Evolutionary conservation across 331 rosid species (phyloP).

Genomic region (Dryas integrifolia): DNA sequence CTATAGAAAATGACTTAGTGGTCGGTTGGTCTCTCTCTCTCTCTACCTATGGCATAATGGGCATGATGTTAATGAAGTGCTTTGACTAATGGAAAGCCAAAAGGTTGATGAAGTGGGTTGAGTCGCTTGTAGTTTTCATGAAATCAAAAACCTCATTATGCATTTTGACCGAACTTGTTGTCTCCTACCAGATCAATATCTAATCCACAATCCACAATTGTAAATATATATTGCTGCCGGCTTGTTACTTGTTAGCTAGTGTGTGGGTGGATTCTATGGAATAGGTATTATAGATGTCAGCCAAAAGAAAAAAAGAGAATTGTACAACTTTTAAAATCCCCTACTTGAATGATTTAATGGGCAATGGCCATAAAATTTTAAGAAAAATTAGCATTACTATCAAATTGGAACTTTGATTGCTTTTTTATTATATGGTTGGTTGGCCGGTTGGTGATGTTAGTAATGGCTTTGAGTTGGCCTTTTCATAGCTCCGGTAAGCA

Average conservation of each 20-base stretch:
- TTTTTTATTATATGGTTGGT: too few species aligned
- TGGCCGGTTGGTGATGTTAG: too few species aligned
- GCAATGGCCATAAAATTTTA: too few species aligned
- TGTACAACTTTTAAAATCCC: neutral
- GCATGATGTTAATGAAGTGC: neutral
- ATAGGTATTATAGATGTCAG: neutral
- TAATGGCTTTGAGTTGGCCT: too few species aligned
- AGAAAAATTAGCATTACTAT: too few species aligned
- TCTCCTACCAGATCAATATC: constrained; percentile 8
- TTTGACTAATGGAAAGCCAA: neutral
- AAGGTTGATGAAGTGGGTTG: neutral
- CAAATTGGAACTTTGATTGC: too few species aligned
- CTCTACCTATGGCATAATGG: neutral
- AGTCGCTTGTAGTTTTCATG: neutral
- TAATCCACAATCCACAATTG: neutral
- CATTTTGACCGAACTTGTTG: constrained; percentile 6
- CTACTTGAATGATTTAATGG: too few species aligned
- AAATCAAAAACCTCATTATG: neutral
- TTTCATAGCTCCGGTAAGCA: too few species aligned
- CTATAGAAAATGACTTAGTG: neutral
- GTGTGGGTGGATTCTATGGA: neutral
- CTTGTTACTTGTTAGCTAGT: neutral
- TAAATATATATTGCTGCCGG: neutral
- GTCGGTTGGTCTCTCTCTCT: neutral
- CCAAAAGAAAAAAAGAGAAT: neutral